These are phyloP conservation scores for Globisporangium canariense DNA, from an alignment of 352 stramenopile species.

Conservation along the genomic window DNA sequence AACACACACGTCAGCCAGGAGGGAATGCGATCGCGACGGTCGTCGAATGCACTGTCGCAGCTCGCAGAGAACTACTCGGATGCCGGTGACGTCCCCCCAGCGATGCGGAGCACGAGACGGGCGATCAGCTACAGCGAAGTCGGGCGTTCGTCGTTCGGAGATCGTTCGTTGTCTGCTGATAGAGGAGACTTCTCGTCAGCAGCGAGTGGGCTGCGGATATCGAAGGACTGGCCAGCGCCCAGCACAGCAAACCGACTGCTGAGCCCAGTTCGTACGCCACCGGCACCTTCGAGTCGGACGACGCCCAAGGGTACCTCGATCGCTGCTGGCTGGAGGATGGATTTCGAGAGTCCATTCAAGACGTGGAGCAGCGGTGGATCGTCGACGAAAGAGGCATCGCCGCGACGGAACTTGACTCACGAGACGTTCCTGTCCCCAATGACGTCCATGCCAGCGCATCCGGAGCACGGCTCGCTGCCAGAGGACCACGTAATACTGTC, in stretches of 20 bases:
- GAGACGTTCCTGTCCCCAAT: conserved; percentile 52
- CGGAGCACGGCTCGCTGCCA: background rate
- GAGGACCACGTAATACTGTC: conserved; percentile 8
- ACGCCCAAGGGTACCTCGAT: conserved; percentile 13
- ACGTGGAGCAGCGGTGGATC: conserved; percentile 47
- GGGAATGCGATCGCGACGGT: conserved; percentile 21
- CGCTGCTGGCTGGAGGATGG: conserved; percentile 45
- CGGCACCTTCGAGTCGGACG: conserved; percentile 3
- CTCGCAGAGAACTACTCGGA: conserved; percentile 23
- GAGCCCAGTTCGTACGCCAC: conserved; percentile 20
- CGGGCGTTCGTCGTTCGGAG: conserved; percentile 18
- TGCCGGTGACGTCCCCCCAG: conserved; percentile 33
- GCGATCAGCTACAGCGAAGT: conserved; percentile 69
- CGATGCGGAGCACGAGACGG: conserved; percentile 45
- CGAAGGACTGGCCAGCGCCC: conserved; percentile 47
- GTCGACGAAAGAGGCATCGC: conserved; percentile 34
- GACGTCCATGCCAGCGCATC: conserved; percentile 21
- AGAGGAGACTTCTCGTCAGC: conserved; percentile 19
- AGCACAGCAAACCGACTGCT: conserved; percentile 20
- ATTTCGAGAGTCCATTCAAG: conserved; percentile 77
- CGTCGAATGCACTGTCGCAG: conserved; percentile 36
- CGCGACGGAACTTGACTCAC: conserved; percentile 33
- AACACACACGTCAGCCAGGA: conserved; percentile 6
- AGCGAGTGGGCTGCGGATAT: conserved; percentile 17
- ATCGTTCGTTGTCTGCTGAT: conserved; percentile 13